phyloP scores from a whole-genome alignment of 2,329 filamentous ascomycete genomes.

The Aureobasidium sp. region DNA sequence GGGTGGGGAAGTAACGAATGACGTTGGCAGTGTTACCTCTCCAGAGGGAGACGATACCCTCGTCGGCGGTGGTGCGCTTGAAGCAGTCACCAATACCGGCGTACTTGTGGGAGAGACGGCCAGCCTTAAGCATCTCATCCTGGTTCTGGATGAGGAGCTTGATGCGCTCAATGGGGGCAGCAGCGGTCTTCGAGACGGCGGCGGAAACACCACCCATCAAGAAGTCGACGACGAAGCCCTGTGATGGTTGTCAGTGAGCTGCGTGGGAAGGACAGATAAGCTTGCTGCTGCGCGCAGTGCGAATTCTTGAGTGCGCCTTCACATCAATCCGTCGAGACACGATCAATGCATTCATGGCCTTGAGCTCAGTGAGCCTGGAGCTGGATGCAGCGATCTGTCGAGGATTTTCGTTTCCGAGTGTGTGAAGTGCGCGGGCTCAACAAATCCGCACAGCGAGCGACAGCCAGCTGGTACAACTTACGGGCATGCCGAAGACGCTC shows the following conservation, averaged over 20 bases:
- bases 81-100: slow-evolving; percentile 92
- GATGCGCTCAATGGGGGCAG: slow-evolving; percentile 99
- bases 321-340: not conserved
- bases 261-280: not conserved
- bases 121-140: slow-evolving; percentile 99
- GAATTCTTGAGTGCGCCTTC: not conserved
- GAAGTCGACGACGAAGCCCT: slow-evolving; percentile 98
- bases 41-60: slow-evolving; percentile 95
- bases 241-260: slow-evolving; percentile 20
- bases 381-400: not conserved
- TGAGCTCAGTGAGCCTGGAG: not conserved
- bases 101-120: slow-evolving; percentile 98
- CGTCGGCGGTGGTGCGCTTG: slow-evolving; percentile 75
- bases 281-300: not conserved
- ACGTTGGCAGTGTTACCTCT: slow-evolving; percentile 99
- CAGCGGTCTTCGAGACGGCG: slow-evolving; percentile 99
- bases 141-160: slow-evolving; percentile 99
- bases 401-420: slow-evolving; percentile 1
- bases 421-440: slow-evolving; percentile 6
- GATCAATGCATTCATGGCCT: not conserved
- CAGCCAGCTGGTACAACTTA: slow-evolving; percentile 20
- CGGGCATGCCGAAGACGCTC: slow-evolving; percentile 45
- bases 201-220: slow-evolving; percentile 99
- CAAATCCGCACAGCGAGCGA: slow-evolving; percentile 13
- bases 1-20: slow-evolving; percentile 99